Evolutionary conservation across 2,329 filamentous ascomycete genomes (phyloP).

Genomic region (Mariannaea elegans): DNA sequence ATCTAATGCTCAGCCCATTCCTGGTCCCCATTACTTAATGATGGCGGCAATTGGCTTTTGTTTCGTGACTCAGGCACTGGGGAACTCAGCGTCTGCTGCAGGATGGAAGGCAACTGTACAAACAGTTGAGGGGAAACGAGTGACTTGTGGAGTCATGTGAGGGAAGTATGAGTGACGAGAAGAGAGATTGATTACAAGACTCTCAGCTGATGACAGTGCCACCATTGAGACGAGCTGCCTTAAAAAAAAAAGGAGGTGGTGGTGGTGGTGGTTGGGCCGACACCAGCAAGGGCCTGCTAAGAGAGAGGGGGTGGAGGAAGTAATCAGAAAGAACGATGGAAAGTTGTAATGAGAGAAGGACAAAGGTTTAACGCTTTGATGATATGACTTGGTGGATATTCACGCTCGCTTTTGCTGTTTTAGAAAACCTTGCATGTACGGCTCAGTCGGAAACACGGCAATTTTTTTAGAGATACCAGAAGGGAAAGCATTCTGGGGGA

Average conservation of each 20-base stretch:
- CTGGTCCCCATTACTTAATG: slow-evolving; percentile 71
- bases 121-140: background rate
- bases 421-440: slow-evolving; percentile 30
- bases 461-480: slow-evolving; percentile 37
- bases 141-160: background rate
- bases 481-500: slow-evolving; percentile 20
- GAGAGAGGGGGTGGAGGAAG: slow-evolving; percentile 3
- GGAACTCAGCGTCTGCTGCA: background rate
- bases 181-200: background rate
- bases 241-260: background rate
- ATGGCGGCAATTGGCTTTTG: background rate
- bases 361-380: slow-evolving; percentile 28
- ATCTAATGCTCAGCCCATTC: slow-evolving; percentile 86
- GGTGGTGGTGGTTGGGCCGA: background rate
- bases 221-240: no score
- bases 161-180: no score
- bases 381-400: slow-evolving; percentile 35
- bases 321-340: background rate
- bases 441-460: slow-evolving; percentile 23
- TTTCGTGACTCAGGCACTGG: slow-evolving; percentile 6
- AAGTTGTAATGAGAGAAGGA: slow-evolving; percentile 20
- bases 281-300: background rate
- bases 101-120: no score
- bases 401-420: slow-evolving; percentile 36
- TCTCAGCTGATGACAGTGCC: background rate